Base-by-base conservation (phyloP, 805 yeast species). In the Komagataella pseudopastoris region DNA sequence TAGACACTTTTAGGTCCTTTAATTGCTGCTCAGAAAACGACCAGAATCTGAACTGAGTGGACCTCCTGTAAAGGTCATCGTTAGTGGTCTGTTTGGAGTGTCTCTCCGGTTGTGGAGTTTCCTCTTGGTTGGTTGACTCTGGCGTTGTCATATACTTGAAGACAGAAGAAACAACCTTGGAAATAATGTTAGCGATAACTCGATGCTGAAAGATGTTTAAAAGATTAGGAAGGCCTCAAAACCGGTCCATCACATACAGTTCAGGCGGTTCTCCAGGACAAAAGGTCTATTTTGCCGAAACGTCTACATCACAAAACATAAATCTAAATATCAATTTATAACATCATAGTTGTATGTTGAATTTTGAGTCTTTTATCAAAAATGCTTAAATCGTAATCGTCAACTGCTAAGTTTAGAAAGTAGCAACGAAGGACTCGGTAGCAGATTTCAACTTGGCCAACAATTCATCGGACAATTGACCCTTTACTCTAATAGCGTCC, bases 371-470 rank as follows among this genome's bases (percentile, higher is more conserved):
- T 24, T 45, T 22, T 46, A 23, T 12, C 47, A 46, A 30, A n/a
- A 48, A 47, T 46, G 45, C 16, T 17, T 48, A 48, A 44, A 24
- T 24, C 44, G 47, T 44, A 51, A 36, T 46, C 18, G 18, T 45
- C 18, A 44, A 49, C 23, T 20, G 16, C 16, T 45, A 47, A 47
- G 52, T 60, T 77, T 78, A 79, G 78, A 90, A 91, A 69, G 97
- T 81, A 68, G 95, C 85, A 70, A 85, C 82, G 74, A 93, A 93
- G 66, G 90, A 76, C 78, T 88, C 91, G 65, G 98, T 86, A 65
- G 89, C 95, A 69, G 85, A 60, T 82, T 84, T 90, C 77, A 93
- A 85, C 74, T 83, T 78, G 56, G 77, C 93, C 72, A 95, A 80
- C 68, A 78, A 74, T 68, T 89, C 97, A 69, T 86, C 79, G 63